Evolutionary conservation across 179 eudicot genomes (phyloP).

Genomic region (Carnegiea gigantea): DNA sequence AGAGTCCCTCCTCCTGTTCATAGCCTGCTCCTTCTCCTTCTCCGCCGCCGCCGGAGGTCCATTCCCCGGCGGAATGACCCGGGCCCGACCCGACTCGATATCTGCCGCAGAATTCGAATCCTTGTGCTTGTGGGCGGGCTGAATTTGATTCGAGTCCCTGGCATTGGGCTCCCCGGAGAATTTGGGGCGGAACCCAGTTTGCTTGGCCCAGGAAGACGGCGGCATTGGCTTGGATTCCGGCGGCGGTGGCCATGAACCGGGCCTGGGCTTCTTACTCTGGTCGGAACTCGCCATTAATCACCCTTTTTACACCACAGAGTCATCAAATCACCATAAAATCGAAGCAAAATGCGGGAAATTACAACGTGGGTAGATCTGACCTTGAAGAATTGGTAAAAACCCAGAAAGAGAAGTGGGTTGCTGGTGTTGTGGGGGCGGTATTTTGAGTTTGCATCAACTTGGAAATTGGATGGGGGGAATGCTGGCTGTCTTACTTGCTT

Average conservation of each 20-base stretch:
- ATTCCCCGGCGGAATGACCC: constrained; percentile 29
- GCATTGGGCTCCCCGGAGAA: constrained; percentile 82
- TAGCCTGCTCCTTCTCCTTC: constrained; percentile 26
- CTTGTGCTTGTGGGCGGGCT: not conserved
- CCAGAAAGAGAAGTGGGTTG: not conserved
- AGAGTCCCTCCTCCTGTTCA: constrained; percentile 55
- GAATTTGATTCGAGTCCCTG: constrained; percentile 50
- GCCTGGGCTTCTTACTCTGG: constrained; percentile 58
- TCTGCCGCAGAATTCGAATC: constrained; percentile 35
- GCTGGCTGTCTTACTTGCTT: too few relatives aligned
- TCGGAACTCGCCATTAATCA: constrained; percentile 64
- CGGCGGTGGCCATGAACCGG: constrained; percentile 74
- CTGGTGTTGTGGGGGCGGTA: not conserved
- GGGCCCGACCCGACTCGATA: constrained; percentile 61
- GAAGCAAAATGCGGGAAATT: not conserved
- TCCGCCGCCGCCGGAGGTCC: constrained; percentile 14
- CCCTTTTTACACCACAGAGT: not conserved
- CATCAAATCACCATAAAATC: constrained; percentile 2
- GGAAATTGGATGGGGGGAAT: too few relatives aligned
- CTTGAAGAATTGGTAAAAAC: not conserved
- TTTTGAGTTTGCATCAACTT: too few relatives aligned
- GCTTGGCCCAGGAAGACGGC: constrained; percentile 91
- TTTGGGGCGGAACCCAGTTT: constrained; percentile 82
- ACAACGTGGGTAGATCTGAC: constrained; percentile 9
- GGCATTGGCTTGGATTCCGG: constrained; percentile 68